Base-by-base conservation (phyloP, 768 basidiomycete genomes). In the Boletus vermiculosoides region DNA sequence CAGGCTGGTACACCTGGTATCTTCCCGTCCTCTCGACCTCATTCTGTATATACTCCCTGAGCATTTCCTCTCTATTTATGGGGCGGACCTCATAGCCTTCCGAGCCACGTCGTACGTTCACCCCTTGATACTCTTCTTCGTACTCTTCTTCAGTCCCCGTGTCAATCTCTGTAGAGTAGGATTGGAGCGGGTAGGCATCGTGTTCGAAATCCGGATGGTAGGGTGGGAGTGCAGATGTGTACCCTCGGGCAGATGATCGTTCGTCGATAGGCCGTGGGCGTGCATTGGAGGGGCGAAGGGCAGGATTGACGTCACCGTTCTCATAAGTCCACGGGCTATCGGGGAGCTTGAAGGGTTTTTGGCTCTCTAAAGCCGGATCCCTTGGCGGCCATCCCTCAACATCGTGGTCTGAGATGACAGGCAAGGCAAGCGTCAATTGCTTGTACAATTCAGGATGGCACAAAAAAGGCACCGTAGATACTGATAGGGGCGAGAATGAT, bases 311-410 rank as follows among this genome's bases (percentile, higher is more conserved):
- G 15, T 78, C 74, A 20, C 78, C 87, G 50, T 89, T 87, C 60
- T 88, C 85, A 66, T 91, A 96, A 15, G 92, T 92, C 87, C 94
- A 97, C 6, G 94, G 92, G 6, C 83, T 85, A 23, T 78, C 70
- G 1, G 84, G 81, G 34, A 86, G 79, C 34, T 68, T 70, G 61
- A 84, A 79, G 11, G 69, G 69, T 56, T 76, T 73, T 57, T 75
- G 75, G 34, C 63, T 59, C 25, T 63, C 59, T 34, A 65, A 60
- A 47, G 68, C 64, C 0, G 86, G 86, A 68, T 94, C 90, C 37
- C 77, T 76, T 6, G 92, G 91, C 20, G 94, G 93, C 92, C 93
- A 94, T 9, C 63, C 50, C 41, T 73, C 78, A 8, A 66, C 72
- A 44, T 73, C 58, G 2, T 64, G 58, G 33, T 77, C 81, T 80